Percentiles rank a stretch among this genome's conserved stretches.
phyloP scores from a whole-genome alignment of 225 moss, liverwort and hornwort genomes.

The Neckera pumila region DNA sequence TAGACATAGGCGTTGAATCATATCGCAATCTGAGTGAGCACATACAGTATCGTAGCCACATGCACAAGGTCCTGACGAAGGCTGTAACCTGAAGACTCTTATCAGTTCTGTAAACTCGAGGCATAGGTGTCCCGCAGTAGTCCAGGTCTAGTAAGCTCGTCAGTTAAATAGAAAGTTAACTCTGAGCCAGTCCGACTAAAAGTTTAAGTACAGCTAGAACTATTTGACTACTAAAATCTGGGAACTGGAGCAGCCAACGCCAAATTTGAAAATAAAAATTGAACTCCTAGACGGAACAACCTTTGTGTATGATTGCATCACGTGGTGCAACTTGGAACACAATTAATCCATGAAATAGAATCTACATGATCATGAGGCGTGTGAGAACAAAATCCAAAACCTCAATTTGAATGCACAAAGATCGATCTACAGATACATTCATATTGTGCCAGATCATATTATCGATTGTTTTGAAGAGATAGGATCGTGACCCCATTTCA shows the following conservation, averaged over 20 bases:
- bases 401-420: neutral
- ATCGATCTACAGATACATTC: neutral
- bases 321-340: constrained; percentile 12
- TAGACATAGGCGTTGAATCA: neutral
- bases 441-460: neutral
- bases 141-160: neutral
- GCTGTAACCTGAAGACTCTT: neutral
- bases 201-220: neutral
- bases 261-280: neutral
- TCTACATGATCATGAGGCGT: neutral
- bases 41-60: neutral
- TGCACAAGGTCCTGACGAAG: neutral
- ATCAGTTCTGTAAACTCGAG: neutral
- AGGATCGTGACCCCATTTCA: neutral
- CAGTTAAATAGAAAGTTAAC: neutral
- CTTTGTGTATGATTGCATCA: constrained; percentile 6
- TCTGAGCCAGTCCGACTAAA: neutral
- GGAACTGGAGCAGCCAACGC: neutral
- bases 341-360: neutral
- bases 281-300: neutral
- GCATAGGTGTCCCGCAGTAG: neutral
- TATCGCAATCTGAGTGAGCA: neutral
- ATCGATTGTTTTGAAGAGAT: neutral
- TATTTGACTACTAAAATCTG: neutral
- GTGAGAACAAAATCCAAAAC: neutral